These are phyloP conservation scores for Ogataea wickerhamii DNA, from an alignment of 805 yeast species.

Conservation along the genomic window DNA sequence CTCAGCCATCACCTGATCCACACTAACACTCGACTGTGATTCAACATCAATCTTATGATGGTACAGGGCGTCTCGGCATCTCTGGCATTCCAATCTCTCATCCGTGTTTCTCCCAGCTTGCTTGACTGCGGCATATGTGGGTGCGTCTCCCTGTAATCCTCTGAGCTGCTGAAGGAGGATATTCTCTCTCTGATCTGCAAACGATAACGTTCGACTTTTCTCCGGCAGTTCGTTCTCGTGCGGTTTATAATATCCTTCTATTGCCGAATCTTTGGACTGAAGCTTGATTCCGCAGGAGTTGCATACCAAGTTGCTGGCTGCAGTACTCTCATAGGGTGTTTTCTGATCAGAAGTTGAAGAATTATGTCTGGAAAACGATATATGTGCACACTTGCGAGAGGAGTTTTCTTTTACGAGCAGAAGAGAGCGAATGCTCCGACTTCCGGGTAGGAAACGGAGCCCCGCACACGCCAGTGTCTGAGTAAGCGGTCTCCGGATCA, in stretches of 20 bases:
- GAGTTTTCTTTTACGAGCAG: no score
- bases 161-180: slow-evolving; percentile 8
- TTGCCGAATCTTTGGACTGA: slow-evolving; percentile 37
- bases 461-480: no score
- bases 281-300: slow-evolving; percentile 55
- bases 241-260: slow-evolving; percentile 42
- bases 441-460: no score
- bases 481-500: no score
- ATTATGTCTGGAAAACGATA: no score
- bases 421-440: no score
- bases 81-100: slow-evolving; percentile 39
- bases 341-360: no score
- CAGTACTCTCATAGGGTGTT: no score
- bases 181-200: slow-evolving; percentile 8
- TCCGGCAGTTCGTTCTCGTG: not conserved
- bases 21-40: slow-evolving; percentile 33
- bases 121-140: slow-evolving; percentile 5
- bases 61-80: slow-evolving; percentile 54
- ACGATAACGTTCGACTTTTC: not conserved
- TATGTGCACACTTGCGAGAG: no score
- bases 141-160: slow-evolving; percentile 9
- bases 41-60: slow-evolving; percentile 37
- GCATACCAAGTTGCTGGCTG: slow-evolving; percentile 24
- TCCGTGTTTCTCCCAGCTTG: slow-evolving; percentile 2
- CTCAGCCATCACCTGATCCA: slow-evolving; percentile 29